A percentile compares a stretch with the other conserved stretches of the same genome.
phyloP scores from a whole-genome alignment of 345 rosid species.

The Camelina neglecta region DNA sequence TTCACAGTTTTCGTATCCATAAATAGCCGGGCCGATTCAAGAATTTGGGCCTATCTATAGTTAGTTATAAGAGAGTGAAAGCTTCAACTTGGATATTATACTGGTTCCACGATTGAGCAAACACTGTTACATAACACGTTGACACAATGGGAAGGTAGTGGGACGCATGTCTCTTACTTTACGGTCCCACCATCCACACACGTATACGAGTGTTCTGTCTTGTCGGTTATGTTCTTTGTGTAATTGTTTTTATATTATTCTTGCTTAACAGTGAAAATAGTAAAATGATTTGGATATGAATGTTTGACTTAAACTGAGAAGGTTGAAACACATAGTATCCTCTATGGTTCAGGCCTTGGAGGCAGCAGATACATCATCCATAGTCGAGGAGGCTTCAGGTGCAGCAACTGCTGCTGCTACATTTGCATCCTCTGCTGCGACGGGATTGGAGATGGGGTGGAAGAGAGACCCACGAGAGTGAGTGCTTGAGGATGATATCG shows the following conservation, averaged over 20 bases:
- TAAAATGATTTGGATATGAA: conserved; percentile 18
- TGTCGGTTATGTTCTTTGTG: conserved; percentile 32
- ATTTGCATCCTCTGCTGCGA: conserved; percentile 31
- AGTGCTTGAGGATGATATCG: conserved; percentile 77
- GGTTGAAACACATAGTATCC: conserved; percentile 14
- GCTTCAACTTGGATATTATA: conserved; percentile 10
- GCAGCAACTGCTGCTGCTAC: conserved; percentile 22
- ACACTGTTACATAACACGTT: conserved; percentile 24
- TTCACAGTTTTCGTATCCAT: background rate
- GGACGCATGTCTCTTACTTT: conserved; percentile 38
- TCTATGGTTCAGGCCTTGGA: conserved; percentile 59
- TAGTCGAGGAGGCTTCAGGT: conserved; percentile 51
- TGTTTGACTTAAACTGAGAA: conserved; percentile 36
- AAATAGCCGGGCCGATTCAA: conserved; percentile 11
- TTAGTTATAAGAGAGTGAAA: background rate
- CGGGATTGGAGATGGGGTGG: conserved; percentile 14
- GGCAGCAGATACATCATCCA: conserved; percentile 72
- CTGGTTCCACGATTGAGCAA: conserved; percentile 7
- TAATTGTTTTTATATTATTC: conserved; percentile 22
- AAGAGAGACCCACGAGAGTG: conserved; percentile 55
- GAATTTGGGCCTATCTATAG: conserved; percentile 6
- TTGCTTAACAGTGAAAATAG: conserved; percentile 37
- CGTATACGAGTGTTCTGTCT: conserved; percentile 34
- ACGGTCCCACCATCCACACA: conserved; percentile 36
- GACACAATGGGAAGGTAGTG: conserved; percentile 43